Conservation (phyloP, 345 rosid genomes). For the Brassica rapa region DNA sequence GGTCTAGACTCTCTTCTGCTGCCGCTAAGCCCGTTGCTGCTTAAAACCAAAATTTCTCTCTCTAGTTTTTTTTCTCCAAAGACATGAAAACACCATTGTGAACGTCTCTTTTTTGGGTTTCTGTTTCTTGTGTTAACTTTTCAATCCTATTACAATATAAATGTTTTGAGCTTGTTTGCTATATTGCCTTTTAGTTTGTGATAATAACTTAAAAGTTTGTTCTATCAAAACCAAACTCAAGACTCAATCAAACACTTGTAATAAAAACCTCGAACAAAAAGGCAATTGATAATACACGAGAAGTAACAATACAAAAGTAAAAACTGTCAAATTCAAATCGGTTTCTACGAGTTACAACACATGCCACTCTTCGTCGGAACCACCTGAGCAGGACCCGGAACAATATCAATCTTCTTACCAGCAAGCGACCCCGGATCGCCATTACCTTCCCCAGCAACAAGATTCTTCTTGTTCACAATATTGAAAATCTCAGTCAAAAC, state of each 20-base stretch:
- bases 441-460: conserved; percentile 54
- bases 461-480: conserved; percentile 54
- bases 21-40: conserved; percentile 71
- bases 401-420: conserved; percentile 35
- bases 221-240: background rate
- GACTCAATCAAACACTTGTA: background rate
- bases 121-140: background rate
- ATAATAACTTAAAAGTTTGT: too few species aligned
- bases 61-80: conserved; percentile 21
- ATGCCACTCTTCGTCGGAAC: conserved; percentile 50
- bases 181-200: background rate
- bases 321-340: background rate
- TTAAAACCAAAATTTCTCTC: conserved; percentile 35
- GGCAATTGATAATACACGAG: too few species aligned
- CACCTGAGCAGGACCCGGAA: conserved; percentile 60
- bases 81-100: conserved; percentile 29
- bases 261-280: background rate
- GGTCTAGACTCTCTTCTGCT: conserved; percentile 81
- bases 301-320: background rate
- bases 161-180: conserved; percentile 28
- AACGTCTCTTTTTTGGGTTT: background rate
- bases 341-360: conserved; percentile 53
- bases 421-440: conserved; percentile 53
- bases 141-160: conserved; percentile 1
- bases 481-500: conserved; percentile 60